Evolutionary conservation across 331 rosid species (phyloP), one percentile per base, ranked within the genome.

Genomic region (Stylosanthes scabra): DNA sequence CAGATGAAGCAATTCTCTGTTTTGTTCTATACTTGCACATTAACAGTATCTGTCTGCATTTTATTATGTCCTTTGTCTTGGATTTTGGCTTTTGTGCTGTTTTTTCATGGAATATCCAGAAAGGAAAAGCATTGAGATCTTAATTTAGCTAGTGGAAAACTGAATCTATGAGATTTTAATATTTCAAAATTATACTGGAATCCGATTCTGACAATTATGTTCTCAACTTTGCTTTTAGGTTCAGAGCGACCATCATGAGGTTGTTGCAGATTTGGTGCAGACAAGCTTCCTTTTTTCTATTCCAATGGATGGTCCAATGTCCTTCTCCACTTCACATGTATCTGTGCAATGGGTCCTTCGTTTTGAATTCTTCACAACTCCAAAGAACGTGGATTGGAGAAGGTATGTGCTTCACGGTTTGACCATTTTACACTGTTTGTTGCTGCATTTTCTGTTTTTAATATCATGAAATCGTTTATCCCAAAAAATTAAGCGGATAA

Each of bases 291-390:
- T 95, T 14, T 95, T 95, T 70, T 92, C 99, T 37, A 80, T 95
- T 72, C 99, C 99, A 40, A 87, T 83, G 93, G 98, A 95, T 83
- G 99, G 99, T 55, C 99, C 99, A n/a, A 95, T 95, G 99, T 90
- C 97, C 40, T 92, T 95, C 86, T 84, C 97, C 76, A 95, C 99
- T 82, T 92, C 96, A 47, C 96, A 82, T 57, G 97, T 95, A 70
- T 86, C 97, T 69, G 94, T 95, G 62, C 91, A 84, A 78, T 95
- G 98, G 99, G 91, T 84, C 62, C 99, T 95, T 76, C 96, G 98
- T 45, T 95, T 95, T 80, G 99, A 95, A 76, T 92, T 95, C 84
- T 88, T 83, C 72, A 88, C 97, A 81, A 90, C 97, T 54, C 97
- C 93, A 8, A 95, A 87, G 86, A 85, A 83, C 80, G 78, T 90